Base-by-base conservation (phyloP, 495 filamentous ascomycete species). In the Daldinia loculata region DNA sequence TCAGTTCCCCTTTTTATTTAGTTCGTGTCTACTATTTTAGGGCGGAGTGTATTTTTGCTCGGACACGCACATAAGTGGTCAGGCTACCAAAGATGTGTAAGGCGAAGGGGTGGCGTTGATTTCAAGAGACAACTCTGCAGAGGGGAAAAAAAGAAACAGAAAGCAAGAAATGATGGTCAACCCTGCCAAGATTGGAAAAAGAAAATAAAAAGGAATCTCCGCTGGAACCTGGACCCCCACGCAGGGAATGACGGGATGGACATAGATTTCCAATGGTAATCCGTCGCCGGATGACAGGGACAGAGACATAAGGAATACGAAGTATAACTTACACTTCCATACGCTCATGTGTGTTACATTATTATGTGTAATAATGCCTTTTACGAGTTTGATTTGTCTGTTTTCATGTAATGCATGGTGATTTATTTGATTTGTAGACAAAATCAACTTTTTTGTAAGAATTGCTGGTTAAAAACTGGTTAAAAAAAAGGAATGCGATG, bases 201-300 rank as follows among this genome's bases (percentile, higher is more conserved):
- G 56, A 63, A 70, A 61, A 70, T 66, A 72, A 74, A 65, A 66
- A 38, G 24, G 69, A 59, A 66, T 66, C 68, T 75, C 55, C 55
- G 63, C 58, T 53, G 63, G 61, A 70, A 58, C 71, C 65, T 61
- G 61, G 61, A 58, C 70, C 57, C 66, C 65, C 65, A 66, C 36
- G 61, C 66, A 66, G 70, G 70, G 70, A 64, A 64, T 43, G 56
- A 53, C 70, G 65, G 63, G 73, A 75, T 77, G 73, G 74, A 77
- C 69, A 76, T 77, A 77, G 74, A 77, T 74, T 70, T 74, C 72
- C 62, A 75, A 70, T 69, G 67, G 73, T 69, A 74, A 76, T 77
- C 75, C 74, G 75, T 74, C 75, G 62, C 75, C 75, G 75, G 75
- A 77, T 77, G 67, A 68, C 27, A 73, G 70, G 69, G 66, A 72